These are phyloP conservation scores for Cordyceps cateniannulata DNA, from an alignment of 2,329 filamentous ascomycete genomes.

Conservation along the genomic window DNA sequence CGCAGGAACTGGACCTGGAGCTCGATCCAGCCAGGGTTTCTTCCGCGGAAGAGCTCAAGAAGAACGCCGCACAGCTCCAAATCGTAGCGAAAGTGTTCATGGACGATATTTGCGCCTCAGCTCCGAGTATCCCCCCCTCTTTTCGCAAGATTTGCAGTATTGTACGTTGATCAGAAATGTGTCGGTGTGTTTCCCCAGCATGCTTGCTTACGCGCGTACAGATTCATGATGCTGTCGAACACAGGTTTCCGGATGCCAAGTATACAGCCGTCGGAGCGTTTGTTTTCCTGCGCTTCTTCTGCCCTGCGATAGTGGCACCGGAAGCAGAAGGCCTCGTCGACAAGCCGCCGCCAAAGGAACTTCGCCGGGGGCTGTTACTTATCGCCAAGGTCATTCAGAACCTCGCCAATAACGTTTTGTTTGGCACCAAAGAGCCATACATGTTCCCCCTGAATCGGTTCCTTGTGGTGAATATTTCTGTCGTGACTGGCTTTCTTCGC, in stretches of 20 bases:
- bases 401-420: constrained; percentile 64
- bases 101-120: constrained; percentile 61
- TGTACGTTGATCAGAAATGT: constrained; percentile 32
- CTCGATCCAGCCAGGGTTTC: constrained; percentile 57
- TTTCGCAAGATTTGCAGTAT: constrained; percentile 64
- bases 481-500: constrained; percentile 58
- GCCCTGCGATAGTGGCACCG: constrained; percentile 64
- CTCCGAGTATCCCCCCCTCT: constrained; percentile 52
- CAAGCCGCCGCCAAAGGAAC: constrained; percentile 57
- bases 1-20: constrained; percentile 61
- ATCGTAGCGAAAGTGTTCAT: constrained; percentile 67
- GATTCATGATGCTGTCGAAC: constrained; percentile 58
- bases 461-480: constrained; percentile 60
- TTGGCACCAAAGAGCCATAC: constrained; percentile 65
- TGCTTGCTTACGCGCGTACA: constrained; percentile 20
- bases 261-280: constrained; percentile 67
- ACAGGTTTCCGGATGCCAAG: constrained; percentile 61
- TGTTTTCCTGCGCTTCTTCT: constrained; percentile 66
- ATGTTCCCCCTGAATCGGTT: constrained; percentile 68
- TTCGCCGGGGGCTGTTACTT: constrained; percentile 60
- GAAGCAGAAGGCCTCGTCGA: constrained; percentile 61
- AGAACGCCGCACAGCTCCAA: constrained; percentile 59
- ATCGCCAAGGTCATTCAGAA: constrained; percentile 69
- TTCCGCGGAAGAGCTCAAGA: constrained; percentile 56
- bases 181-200: neutral